These are phyloP conservation scores for Cutaneotrichosporon mucoides DNA, from an alignment of 1,284 basidiomycete genomes.

Conservation along the genomic window DNA sequence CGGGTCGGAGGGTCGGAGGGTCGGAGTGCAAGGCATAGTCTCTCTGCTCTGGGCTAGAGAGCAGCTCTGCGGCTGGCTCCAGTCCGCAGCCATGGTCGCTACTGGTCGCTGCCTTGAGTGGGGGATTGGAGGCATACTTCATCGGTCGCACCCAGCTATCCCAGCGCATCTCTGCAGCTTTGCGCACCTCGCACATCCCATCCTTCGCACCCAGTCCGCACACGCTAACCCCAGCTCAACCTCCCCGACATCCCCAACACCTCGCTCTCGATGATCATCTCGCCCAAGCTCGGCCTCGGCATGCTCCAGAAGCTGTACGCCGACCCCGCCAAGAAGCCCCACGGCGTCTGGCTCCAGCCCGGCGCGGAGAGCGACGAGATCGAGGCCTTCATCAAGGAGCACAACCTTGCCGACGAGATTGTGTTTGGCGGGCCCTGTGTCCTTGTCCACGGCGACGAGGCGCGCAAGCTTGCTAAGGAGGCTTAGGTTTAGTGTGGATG, in stretches of 20 bases:
- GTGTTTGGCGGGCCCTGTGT: conserved; percentile 71
- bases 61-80: no score
- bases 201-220: background rate
- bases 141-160: no score
- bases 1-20: no score
- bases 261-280: conserved; percentile 73
- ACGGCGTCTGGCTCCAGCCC: conserved; percentile 77
- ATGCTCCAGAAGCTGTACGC: conserved; percentile 50
- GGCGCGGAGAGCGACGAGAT: conserved; percentile 67
- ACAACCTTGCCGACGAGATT: conserved; percentile 59
- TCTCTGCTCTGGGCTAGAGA: no score
- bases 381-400: conserved; percentile 55
- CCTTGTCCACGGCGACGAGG: conserved; percentile 61
- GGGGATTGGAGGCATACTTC: no score
- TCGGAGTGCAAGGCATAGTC: no score
- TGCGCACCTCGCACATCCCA: no score
- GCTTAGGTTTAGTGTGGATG: no score
- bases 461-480: conserved; percentile 6
- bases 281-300: conserved; percentile 56
- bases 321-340: conserved; percentile 58
- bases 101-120: no score
- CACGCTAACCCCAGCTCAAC: conserved; percentile 51
- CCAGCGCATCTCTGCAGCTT: no score
- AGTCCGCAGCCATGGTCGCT: no score
- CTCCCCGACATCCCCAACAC: conserved; percentile 65